Base-by-base conservation (phyloP, 1,284 basidiomycete genomes). In the Trametes sp. region DNA sequence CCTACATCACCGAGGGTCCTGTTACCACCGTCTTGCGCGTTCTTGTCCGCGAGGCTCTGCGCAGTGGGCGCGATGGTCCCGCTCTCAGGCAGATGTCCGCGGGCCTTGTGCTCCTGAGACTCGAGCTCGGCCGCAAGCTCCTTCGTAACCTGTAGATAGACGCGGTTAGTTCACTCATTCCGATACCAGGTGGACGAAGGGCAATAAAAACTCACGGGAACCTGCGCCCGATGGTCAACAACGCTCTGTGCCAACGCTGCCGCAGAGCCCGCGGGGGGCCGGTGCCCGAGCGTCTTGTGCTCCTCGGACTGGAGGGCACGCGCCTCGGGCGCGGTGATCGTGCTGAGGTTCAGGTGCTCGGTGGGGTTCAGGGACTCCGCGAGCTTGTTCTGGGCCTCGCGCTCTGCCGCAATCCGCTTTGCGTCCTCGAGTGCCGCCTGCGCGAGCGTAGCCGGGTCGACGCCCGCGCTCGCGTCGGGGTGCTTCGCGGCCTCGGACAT, bases 401-500 rank as follows among this genome's bases (percentile, higher is more conserved):
- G 52, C 36, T 52, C 45, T 5, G 42, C 38, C 10, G 69, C 69
- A 36, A 74, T 73, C 55, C 65, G 69, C 62, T 69, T 65, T 11
- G 73, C 74, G 53, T 75, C 73, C 38, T 69, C 64, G 13, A 70
- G 59, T 9, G 71, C 67, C 13, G 68, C 70, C 38, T 69, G 61
- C 19, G 65, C 66, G 19, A 74, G 60, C 2, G 49, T 61, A 2
- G 62, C 63, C 5, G 65, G 28, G 35, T 71, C 72, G 19, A 71
- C 46, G 28, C 69, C 68, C 0, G 61, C 64, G 44, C 58, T 61
- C 13, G 68, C 62, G 28, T 68, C 57, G 7, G 74, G 73, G 57
- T 74, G 70, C 57, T 70, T 75, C 4, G 77, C 73, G 6, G 77
- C 75, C 9, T 72, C 75, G 1, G 73, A 67, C 61, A 77, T 75